Evolutionary conservation across 2,329 filamentous ascomycete species (phyloP), one percentile per base, ranked within the genome.

Genomic region (Curvularia spicifera): DNA sequence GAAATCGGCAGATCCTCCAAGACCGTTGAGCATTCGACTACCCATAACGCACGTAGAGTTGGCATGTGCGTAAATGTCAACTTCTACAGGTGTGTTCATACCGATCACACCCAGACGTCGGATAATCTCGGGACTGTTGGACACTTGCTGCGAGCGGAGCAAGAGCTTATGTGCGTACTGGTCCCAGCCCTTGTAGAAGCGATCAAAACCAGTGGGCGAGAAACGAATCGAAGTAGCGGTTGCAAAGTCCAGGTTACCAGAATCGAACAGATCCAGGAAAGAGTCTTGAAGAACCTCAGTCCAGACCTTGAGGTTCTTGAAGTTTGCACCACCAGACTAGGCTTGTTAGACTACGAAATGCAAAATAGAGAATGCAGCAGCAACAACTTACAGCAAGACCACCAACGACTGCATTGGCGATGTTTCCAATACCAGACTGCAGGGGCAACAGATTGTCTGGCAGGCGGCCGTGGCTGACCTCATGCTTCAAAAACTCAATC

Each of bases 21-120:
- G 86, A 10, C 91, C 91, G 81, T 94, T 94, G 60, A 95, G 84
- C 90, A 94, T 95, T 56, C 93, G 88, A 61, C 85, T 89, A 64
- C 93, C 92, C 87, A 95, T 92, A 22, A 96, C 92, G 73, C 90
- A 93, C 53, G 92, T 96, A 61, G 85, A 89, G 85, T 96, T 97
- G 69, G 93, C 93, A 80, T 96, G 92, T 2, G 92, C 93, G 80
- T 96, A 96, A 71, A 96, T 96, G 79, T 96, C 93, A 15, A 96
- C 92, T 79, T 96, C 93, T 46, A 96, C 91, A 22, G 92, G 92
- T 0, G 92, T 96, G 84, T 96, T 96, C 92, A 96, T 96, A 76
- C 91, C 92, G 69, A 97, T 96, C 66, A 93, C 88, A 60, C 92
- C 92, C 1, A 96, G 83, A 26, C 92, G 86, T 54, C 91, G 87